Base-by-base conservation (phyloP, 805 yeast species). In the Metschnikowia lunata region DNA sequence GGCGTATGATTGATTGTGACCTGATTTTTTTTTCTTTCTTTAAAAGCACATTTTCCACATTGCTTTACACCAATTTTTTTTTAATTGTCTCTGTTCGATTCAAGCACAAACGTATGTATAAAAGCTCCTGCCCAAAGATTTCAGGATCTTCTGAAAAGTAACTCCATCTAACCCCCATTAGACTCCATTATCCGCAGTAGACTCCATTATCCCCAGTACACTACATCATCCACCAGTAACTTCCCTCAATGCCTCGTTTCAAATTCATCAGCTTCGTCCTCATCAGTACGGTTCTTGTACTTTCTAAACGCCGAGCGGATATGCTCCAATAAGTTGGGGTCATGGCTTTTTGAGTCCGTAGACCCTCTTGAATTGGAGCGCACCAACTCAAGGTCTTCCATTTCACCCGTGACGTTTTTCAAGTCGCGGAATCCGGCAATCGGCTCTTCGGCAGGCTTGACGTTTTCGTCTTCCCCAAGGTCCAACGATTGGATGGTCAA, bases 401-500 rank as follows among this genome's bases (percentile, higher is more conserved):
- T 51, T 31, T 56, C 57, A 7, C 51, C 52, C 3, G 60, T 54
- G 38, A 55, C 56, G 39, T 57, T 58, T 34, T 45, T 49, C 48
- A 47, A 38, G 27, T 47, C 47, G 13, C 38, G 28, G 28, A 52
- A 54, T n/a, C 53, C 57, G 14, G 44, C 39, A 10, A 52, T 49
- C 14, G 49, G 50, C 30, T 58, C 55, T 23, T 55, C 61, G 10
- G 30, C 8, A 9, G 34, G 32, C 29, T 43, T 53, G 13, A 47
- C 56, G 30, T 55, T 60, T 51, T 81, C 90, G 34, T 82, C 87
- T 28, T 79, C 87, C 40, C 78, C 78, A 53, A 84, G 65, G 51
- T 84, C 89, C 52, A 85, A 67, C 27, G 84, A 72, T 42, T 82
- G 73, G 26, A 85, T 82, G 1, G 90, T 82, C 52, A 84, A 69